A percentile compares a stretch with the other conserved stretches of the same genome.
These are phyloP conservation scores for Ambispora gerdemannii DNA, from an alignment of 192 early-diverging fungal genomes.

Conservation along the genomic window DNA sequence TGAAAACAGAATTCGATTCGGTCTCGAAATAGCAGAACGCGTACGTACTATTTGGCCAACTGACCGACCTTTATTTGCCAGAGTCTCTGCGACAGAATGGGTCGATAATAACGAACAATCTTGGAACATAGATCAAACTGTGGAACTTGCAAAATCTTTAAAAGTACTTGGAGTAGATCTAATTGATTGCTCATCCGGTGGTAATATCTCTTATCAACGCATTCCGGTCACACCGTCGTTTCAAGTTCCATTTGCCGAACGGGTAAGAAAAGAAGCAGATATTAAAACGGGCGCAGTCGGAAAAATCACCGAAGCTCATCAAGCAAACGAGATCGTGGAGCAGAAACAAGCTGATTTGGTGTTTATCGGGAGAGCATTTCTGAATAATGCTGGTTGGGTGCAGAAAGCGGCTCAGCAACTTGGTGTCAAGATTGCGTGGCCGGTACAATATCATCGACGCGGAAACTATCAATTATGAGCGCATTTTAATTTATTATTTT, in stretches of 20 bases:
- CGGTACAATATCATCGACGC: constrained; percentile 61
- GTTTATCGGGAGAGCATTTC: constrained; percentile 63
- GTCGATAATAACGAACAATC: constrained; percentile 47
- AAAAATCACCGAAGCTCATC: constrained; percentile 57
- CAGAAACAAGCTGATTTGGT: constrained; percentile 68
- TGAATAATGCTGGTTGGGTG: constrained; percentile 70
- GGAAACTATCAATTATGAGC: no score
- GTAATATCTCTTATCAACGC: constrained; percentile 54
- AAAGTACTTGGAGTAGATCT: constrained; percentile 74
- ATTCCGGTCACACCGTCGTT: constrained; percentile 50
- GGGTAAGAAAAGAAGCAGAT: constrained; percentile 56
- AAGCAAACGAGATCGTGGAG: constrained; percentile 69
- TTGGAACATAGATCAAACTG: constrained; percentile 74
- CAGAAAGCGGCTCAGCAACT: constrained; percentile 64
- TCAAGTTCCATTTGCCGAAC: constrained; percentile 71
- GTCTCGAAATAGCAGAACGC: constrained; percentile 62
- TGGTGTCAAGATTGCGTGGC: constrained; percentile 57
- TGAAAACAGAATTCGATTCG: constrained; percentile 80
- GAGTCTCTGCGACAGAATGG: constrained; percentile 78
- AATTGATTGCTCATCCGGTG: constrained; percentile 81
- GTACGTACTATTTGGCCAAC: constrained; percentile 72
- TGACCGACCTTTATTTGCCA: constrained; percentile 81
- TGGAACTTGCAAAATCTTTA: constrained; percentile 57
- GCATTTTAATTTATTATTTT: no score
- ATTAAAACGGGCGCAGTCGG: constrained; percentile 68